Conservation (phyloP, 2,329 filamentous ascomycete genomes). For the Cytospora schulzeri region DNA sequence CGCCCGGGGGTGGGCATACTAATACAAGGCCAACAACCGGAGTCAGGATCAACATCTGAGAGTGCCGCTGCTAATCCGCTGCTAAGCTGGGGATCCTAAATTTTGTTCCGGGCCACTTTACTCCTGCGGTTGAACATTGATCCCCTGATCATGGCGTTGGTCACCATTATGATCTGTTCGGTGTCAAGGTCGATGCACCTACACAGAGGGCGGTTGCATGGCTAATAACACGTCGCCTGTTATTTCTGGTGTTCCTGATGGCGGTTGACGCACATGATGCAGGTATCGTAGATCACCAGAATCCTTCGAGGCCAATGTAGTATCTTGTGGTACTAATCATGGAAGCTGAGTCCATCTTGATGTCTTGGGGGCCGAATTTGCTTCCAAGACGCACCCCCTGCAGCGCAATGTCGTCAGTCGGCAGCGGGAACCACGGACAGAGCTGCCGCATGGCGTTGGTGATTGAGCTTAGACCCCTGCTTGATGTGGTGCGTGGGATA, state of each 20-base stretch:
- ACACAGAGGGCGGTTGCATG: constrained; percentile 3
- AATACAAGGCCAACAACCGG: neutral
- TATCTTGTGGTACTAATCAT: constrained; percentile 15
- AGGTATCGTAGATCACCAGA: constrained; percentile 26
- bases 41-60: constrained; percentile 12
- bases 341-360: constrained; percentile 24
- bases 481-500: constrained; percentile 7
- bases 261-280: constrained; percentile 22
- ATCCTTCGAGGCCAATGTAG: constrained; percentile 23
- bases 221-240: constrained; percentile 9
- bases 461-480: constrained; percentile 8
- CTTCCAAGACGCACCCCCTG: constrained; percentile 10
- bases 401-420: constrained; percentile 23
- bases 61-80: constrained; percentile 16
- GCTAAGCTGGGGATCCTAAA: constrained; percentile 3
- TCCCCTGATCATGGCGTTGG: neutral
- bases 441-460: constrained; percentile 5
- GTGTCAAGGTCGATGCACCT: constrained; percentile 15
- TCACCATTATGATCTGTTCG: neutral
- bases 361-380: constrained; percentile 14
- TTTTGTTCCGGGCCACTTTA: neutral
- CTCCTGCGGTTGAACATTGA: neutral
- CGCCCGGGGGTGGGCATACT: constrained; percentile 8
- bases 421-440: constrained; percentile 15
- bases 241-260: constrained; percentile 15